These are phyloP conservation scores for Asterochloris erici DNA, from an alignment of 139 green algal genomes.

Conservation along the genomic window DNA sequence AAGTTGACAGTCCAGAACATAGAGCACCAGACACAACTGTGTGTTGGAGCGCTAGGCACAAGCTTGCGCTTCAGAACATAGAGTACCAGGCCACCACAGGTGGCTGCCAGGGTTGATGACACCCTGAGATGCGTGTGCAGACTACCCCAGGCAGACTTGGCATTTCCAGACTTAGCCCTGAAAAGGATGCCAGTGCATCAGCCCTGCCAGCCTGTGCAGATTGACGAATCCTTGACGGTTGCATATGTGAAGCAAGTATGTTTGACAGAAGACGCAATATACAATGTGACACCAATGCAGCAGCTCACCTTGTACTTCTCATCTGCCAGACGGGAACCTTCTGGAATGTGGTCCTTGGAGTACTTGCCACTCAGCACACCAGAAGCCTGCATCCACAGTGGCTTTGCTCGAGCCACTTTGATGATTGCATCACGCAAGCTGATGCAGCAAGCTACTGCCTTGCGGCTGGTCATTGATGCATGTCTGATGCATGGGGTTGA, in stretches of 20 bases:
- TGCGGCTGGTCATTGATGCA: too few species aligned
- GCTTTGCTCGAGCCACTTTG: too few species aligned
- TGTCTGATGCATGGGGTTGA: too few species aligned
- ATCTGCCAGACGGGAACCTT: constrained; percentile 59
- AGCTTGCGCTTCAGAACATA: too few species aligned
- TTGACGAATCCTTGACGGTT: background rate
- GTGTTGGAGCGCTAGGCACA: background rate
- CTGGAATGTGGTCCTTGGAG: constrained; percentile 49
- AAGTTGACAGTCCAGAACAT: background rate
- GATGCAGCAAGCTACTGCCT: too few species aligned
- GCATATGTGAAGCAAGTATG: background rate
- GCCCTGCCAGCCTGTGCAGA: background rate
- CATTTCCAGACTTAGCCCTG: background rate
- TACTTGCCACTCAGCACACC: constrained; percentile 90
- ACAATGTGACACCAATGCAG: background rate
- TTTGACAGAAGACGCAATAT: background rate
- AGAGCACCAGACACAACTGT: background rate
- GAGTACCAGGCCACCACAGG: background rate
- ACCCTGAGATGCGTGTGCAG: background rate
- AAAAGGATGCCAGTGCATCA: background rate
- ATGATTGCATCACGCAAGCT: too few species aligned
- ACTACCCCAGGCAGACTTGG: background rate
- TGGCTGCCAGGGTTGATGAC: background rate
- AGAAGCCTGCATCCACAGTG: constrained; percentile 27
- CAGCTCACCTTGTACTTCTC: constrained; percentile 63